phyloP scores from a whole-genome alignment of 257 asterid species.

The Solanum medicagineum region DNA sequence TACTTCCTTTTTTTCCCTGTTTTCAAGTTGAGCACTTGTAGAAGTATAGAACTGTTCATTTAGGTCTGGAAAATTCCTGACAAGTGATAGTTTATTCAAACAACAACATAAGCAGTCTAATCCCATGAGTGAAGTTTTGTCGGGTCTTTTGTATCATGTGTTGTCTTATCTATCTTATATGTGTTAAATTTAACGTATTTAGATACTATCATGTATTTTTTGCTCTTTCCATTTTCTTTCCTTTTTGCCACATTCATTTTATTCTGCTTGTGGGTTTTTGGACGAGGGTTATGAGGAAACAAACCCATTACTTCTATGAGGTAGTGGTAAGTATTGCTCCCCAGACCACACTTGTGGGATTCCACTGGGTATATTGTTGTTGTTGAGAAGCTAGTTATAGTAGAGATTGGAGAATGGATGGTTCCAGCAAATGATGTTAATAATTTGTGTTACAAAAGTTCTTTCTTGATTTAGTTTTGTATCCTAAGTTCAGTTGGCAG shows the following conservation, averaged over 20 bases:
- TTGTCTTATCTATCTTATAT: too few species aligned
- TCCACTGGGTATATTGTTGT: too few species aligned
- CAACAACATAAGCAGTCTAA: not conserved
- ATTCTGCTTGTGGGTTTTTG: too few species aligned
- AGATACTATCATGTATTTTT: too few species aligned
- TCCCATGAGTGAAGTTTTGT: not conserved
- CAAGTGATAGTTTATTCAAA: not conserved
- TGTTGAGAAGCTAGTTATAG: not conserved
- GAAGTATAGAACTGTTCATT: not conserved
- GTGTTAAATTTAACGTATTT: too few species aligned
- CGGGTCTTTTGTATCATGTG: too few species aligned
- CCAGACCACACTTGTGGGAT: too few species aligned
- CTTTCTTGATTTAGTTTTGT: not conserved
- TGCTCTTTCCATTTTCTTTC: too few species aligned
- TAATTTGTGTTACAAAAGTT: not conserved
- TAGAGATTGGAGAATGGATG: not conserved
- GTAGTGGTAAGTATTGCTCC: too few species aligned
- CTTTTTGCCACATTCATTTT: too few species aligned
- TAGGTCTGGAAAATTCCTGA: not conserved
- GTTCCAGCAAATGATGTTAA: not conserved
- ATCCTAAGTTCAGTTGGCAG: not conserved
- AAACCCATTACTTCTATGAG: too few species aligned
- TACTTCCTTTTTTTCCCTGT: not conserved
- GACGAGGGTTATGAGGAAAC: too few species aligned
- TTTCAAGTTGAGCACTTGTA: not conserved